Percentiles rank a stretch among this genome's conserved stretches.
Evolutionary conservation across 805 yeast species (phyloP).

Genomic region (Zygosaccharomyces rouxii): DNA sequence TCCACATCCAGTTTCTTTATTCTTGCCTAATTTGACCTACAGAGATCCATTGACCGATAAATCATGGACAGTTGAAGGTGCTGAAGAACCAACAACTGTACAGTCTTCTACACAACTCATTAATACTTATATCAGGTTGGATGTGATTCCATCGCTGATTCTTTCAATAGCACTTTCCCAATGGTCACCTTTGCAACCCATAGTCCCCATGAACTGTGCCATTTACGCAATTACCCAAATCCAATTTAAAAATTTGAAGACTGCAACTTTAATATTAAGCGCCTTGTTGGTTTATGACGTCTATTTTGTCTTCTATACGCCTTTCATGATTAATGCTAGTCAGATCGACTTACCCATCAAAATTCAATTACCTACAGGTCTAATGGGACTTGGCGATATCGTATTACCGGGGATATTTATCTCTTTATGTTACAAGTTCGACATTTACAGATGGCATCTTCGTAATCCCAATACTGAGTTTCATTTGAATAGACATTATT

Average conservation of each 20-base stretch:
- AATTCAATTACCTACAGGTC: constrained; percentile 30
- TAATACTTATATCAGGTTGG: constrained; percentile 36
- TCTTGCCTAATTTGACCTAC: constrained; percentile 32
- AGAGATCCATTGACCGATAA: constrained; percentile 17
- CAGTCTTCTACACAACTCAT: constrained; percentile 31
- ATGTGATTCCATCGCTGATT: constrained; percentile 27
- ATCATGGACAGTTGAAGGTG: constrained; percentile 21
- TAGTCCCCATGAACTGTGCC: constrained; percentile 41
- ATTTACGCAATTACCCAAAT: constrained; percentile 40
- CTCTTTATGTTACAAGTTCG: constrained; percentile 52
- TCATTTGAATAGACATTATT: constrained; percentile 36
- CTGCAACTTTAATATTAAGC: constrained; percentile 42
- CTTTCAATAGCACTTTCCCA: constrained; percentile 25
- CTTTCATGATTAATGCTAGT: constrained; percentile 57
- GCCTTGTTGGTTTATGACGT: constrained; percentile 59
- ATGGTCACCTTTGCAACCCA: constrained; percentile 46
- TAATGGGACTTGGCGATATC: constrained; percentile 63
- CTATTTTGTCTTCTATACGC: constrained; percentile 61
- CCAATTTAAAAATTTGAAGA: constrained; percentile 42
- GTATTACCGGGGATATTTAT: constrained; percentile 55
- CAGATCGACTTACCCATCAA: constrained; percentile 46
- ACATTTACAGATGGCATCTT: constrained; percentile 41
- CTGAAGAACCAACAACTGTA: constrained; percentile 28
- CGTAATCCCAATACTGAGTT: constrained; percentile 33
- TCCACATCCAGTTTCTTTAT: constrained; percentile 38